phyloP scores from a whole-genome alignment of 2,329 filamentous ascomycete species.

The Aspergillus costaricaensis region DNA sequence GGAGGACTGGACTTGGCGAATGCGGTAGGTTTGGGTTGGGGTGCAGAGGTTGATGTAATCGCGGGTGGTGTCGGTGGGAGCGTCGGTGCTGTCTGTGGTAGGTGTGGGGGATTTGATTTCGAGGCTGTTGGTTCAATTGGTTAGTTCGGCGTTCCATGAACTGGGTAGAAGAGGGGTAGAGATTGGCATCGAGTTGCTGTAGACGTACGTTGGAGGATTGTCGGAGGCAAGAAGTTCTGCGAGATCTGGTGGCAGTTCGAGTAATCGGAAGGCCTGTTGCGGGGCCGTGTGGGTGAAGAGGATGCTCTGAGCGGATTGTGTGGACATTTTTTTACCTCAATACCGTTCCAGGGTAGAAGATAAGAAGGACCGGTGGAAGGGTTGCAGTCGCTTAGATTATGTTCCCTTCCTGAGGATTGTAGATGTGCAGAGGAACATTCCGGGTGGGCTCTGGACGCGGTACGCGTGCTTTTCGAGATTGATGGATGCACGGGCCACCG shows the following conservation, averaged over 20 bases:
- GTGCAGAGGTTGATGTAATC: constrained; percentile 62
- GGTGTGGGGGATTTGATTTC: constrained; percentile 45
- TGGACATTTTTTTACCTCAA: constrained; percentile 36
- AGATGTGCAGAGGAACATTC: not conserved
- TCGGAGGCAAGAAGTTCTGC: constrained; percentile 55
- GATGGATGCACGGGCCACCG: constrained; percentile 34
- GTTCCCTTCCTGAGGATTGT: not conserved
- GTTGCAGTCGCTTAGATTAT: not conserved
- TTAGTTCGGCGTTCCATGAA: not conserved
- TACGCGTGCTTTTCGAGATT: constrained; percentile 16
- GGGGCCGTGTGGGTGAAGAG: constrained; percentile 44
- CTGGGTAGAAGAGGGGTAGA: not conserved
- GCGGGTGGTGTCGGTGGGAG: constrained; percentile 25
- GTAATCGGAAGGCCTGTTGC: constrained; percentile 58
- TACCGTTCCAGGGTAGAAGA: not conserved
- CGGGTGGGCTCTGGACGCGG: constrained; percentile 20
- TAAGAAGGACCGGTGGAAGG: not conserved
- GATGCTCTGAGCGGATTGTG: constrained; percentile 39
- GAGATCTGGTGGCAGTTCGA: constrained; percentile 62
- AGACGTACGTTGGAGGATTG: constrained; percentile 41
- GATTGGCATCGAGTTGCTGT: not conserved
- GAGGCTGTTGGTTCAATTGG: constrained; percentile 32
- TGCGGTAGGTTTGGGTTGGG: constrained; percentile 56
- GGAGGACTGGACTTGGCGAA: constrained; percentile 67
- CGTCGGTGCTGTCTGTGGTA: constrained; percentile 29